A percentile compares a stretch with the other conserved stretches of the same genome.
Conservation (phyloP, 768 basidiomycete species). For the Lentinula boryana region DNA sequence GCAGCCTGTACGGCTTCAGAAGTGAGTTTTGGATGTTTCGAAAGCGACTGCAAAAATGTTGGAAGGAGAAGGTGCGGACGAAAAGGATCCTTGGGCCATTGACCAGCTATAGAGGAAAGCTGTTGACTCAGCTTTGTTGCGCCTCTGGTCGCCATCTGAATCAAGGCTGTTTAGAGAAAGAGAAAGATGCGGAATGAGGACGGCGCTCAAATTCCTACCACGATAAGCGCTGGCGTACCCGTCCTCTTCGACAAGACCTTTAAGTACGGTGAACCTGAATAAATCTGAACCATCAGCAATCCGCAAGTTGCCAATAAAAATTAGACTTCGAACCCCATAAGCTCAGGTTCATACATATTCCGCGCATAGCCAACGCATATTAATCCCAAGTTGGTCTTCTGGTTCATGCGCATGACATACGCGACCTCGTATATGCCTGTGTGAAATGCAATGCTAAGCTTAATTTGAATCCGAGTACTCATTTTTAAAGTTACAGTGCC, state of each 20-base stretch:
- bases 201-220: not conserved
- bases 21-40: constrained; percentile 65
- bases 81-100: constrained; percentile 71
- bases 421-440: not conserved
- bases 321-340: not conserved
- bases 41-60: constrained; percentile 55
- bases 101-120: constrained; percentile 47
- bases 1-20: constrained; percentile 54
- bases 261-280: not conserved
- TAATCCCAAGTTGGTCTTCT: not conserved
- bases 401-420: not conserved
- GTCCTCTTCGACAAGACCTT: no score
- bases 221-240: no score
- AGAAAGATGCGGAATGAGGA: not conserved
- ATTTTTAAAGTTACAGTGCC: not conserved
- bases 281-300: not conserved
- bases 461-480: not conserved
- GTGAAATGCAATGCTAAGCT: not conserved
- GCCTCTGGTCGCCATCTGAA: constrained; percentile 2
- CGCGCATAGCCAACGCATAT: not conserved
- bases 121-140: constrained; percentile 37
- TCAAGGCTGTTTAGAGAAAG: not conserved
- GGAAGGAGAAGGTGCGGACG: constrained; percentile 72
- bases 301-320: not conserved
- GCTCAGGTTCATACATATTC: not conserved